Evolutionary conservation across 495 filamentous ascomycete genomes (phyloP).

Genomic region (Staphylotrichum longicolle): DNA sequence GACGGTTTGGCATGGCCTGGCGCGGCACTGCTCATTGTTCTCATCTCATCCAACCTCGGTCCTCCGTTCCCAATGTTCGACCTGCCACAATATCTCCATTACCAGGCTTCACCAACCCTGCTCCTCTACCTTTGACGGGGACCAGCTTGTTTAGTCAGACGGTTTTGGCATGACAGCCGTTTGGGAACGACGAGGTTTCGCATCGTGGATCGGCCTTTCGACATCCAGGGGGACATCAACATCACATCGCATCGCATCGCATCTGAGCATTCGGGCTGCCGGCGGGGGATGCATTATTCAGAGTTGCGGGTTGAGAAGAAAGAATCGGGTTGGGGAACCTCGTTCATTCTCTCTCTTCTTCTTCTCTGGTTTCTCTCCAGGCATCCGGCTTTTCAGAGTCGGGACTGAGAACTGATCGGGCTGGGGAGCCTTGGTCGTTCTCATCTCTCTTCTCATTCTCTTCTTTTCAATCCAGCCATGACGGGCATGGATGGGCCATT

Average conservation of each 20-base stretch:
- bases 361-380: background rate
- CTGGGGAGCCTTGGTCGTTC: too few relatives aligned
- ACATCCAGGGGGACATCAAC: too few relatives aligned
- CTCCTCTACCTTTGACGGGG: slow-evolving; percentile 2
- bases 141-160: background rate
- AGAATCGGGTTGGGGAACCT: background rate
- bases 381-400: background rate
- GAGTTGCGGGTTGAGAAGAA: background rate
- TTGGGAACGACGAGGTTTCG: too few relatives aligned
- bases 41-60: background rate
- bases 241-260: too few relatives aligned
- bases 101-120: background rate
- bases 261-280: too few relatives aligned
- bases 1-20: background rate
- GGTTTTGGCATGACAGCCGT: background rate
- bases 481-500: slow-evolving; percentile 1
- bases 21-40: background rate
- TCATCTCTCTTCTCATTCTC: too few relatives aligned
- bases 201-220: too few relatives aligned
- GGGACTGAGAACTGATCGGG: too few relatives aligned
- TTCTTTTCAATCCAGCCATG: too few relatives aligned
- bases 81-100: background rate
- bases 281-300: background rate
- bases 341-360: background rate
- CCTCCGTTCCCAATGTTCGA: background rate